Evolutionary conservation across 768 basidiomycete genomes (phyloP).

Genomic region (Mycena indigotica): DNA sequence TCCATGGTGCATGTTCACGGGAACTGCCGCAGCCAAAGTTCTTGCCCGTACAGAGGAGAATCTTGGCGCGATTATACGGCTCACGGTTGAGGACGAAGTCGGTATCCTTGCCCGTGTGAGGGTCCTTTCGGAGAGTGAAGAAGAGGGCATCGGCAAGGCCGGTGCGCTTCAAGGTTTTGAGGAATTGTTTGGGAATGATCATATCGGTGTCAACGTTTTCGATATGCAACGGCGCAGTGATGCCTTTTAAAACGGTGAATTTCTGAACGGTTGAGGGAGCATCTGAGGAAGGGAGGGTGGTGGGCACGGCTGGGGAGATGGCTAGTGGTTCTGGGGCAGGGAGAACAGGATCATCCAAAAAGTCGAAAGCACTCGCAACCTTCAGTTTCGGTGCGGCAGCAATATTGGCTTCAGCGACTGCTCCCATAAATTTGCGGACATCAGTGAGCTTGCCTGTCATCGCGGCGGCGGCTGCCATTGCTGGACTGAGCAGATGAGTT

Average conservation of each 20-base stretch:
- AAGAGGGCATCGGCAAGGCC: constrained; percentile 85
- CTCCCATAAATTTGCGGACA: constrained; percentile 73
- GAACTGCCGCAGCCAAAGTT: constrained; percentile 94
- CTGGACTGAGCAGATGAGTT: constrained; percentile 87
- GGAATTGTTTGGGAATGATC: constrained; percentile 93
- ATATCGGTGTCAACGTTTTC: constrained; percentile 91
- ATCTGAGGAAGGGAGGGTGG: constrained; percentile 42
- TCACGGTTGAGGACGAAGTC: constrained; percentile 83
- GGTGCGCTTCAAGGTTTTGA: constrained; percentile 90
- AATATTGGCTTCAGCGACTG: constrained; percentile 43
- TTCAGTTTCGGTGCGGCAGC: constrained; percentile 62
- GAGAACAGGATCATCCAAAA: constrained; percentile 69
- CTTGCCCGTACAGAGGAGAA: constrained; percentile 80
- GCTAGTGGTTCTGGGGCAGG: constrained; percentile 54
- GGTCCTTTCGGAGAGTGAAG: constrained; percentile 77
- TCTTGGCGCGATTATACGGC: constrained; percentile 74
- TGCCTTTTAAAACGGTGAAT: constrained; percentile 71
- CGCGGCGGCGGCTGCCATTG: constrained; percentile 92
- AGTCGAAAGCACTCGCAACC: constrained; percentile 69
- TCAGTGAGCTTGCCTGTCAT: constrained; percentile 84
- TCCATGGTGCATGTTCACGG: constrained; percentile 90
- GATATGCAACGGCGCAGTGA: constrained; percentile 78
- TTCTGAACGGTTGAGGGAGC: constrained; percentile 55
- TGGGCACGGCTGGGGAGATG: constrained; percentile 33
- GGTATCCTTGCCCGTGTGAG: constrained; percentile 76